phyloP scores from a whole-genome alignment of 208 protist genomes.

The Trypanosoma lewisi region DNA sequence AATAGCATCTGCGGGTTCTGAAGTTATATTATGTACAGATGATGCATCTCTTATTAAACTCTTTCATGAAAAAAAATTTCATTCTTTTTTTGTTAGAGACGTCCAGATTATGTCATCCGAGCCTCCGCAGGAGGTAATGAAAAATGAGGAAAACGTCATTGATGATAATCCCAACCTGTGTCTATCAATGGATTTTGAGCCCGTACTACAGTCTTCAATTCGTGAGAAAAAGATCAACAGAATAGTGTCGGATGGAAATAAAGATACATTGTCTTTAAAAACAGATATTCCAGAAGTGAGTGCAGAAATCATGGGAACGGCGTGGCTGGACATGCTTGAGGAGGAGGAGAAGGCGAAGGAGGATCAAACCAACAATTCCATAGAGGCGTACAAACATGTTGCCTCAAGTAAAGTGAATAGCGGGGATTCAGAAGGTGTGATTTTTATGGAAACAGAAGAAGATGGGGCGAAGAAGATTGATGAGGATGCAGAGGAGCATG shows the following conservation, averaged over 20 bases:
- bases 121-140: conserved; percentile 35
- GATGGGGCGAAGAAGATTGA: conserved; percentile 22
- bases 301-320: conserved; percentile 7
- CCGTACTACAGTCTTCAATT: conserved; percentile 26
- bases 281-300: neutral
- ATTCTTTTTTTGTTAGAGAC: conserved; percentile 34
- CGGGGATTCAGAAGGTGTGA: conserved; percentile 6
- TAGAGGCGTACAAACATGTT: too few species aligned
- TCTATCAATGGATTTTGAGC: conserved; percentile 36
- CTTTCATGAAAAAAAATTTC: conserved; percentile 6
- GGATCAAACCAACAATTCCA: too few species aligned
- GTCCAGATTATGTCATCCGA: conserved; percentile 51
- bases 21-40: conserved; percentile 70
- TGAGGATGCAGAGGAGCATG: conserved; percentile 3
- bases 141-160: conserved; percentile 40
- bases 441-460: neutral
- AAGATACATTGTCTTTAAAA: conserved; percentile 10
- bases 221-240: neutral
- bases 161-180: conserved; percentile 65
- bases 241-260: neutral
- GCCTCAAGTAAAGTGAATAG: too few species aligned
- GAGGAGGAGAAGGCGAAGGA: conserved; percentile 22
- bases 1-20: conserved; percentile 23
- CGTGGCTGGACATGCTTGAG: conserved; percentile 54
- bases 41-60: conserved; percentile 33